Evolutionary conservation across 768 basidiomycete genomes (phyloP), one percentile per base, ranked within the genome.

Genomic region (Agaricus blazei): DNA sequence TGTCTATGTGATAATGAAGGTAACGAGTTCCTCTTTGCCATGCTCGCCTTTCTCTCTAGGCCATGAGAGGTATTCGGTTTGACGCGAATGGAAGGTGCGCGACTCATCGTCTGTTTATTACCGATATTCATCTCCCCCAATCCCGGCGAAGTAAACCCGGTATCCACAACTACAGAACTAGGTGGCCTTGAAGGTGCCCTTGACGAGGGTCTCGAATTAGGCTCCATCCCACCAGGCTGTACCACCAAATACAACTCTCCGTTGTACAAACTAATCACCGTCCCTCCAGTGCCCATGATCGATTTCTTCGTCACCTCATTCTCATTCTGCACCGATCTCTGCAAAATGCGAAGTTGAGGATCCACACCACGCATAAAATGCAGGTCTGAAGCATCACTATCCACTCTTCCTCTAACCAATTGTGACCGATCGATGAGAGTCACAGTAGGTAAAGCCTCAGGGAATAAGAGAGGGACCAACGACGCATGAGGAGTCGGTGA

Each of bases 31-130:
- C 90, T 76, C 15, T 88, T 79, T 1, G 87, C 84, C 52, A 85
- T 64, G 61, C 88, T 91, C 15, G 84, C 74, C 68, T 92, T 90
- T n/a, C 90, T 80, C 42, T 91, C 88, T 41, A 90, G 61, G 0
- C 81, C 80, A 28, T 87, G 81, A 0, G 84, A 83, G 0, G 83
- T 77, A 28, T 82, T 79, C 0, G 90, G 83, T 58, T 85, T 88
- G 46, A 91, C 87, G 19, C 90, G 83, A 51, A 92, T 89, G 3
- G 88, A 90, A 1, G 90, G 88, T 8, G 79, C 76, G 9, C 90
- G 79, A 14, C 73, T 70, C 9, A 87, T 63, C 3, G 72, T 48
- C 34, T 3, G 34, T 34, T 8, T 34, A 34, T 11, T 8, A 34
- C 34, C 34, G 11, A 34, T 34, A 8, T 61, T 76, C 81, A 12